Evolutionary conservation across 805 yeast genomes (phyloP).

Genomic region (Spathaspora arborariae): DNA sequence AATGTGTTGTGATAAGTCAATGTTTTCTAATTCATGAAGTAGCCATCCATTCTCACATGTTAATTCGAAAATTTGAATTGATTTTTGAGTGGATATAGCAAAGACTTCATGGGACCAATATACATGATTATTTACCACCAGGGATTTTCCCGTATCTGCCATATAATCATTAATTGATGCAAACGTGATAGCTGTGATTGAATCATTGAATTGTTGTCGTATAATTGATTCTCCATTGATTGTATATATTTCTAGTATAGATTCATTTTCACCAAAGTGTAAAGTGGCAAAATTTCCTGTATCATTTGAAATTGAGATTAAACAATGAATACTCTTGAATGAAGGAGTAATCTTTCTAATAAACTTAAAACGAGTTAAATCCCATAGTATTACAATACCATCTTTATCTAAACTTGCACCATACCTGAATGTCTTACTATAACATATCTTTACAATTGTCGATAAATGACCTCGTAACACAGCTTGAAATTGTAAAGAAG

Average conservation of each 20-base stretch:
- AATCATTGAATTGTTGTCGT: conserved; percentile 9
- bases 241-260: conserved; percentile 37
- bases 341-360: conserved; percentile 35
- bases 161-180: conserved; percentile 27
- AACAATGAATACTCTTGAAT: conserved; percentile 12
- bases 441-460: conserved; percentile 42
- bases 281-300: conserved; percentile 50
- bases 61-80: conserved; percentile 21
- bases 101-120: conserved; percentile 37
- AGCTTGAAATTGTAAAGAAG: conserved; percentile 37
- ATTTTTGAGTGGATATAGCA: conserved; percentile 18
- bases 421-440: conserved; percentile 50
- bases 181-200: conserved; percentile 21
- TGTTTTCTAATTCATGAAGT: conserved; percentile 7
- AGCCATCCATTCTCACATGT: conserved; percentile 13
- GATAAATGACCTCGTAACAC: conserved; percentile 57
- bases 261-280: conserved; percentile 15
- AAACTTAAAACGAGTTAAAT: conserved; percentile 47
- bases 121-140: conserved; percentile 22
- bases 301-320: conserved; percentile 48
- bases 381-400: conserved; percentile 66
- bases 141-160: conserved; percentile 20
- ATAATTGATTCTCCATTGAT: conserved; percentile 50
- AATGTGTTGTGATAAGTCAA: conserved; percentile 6
- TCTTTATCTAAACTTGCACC: conserved; percentile 50